Conservation (phyloP, 2,329 filamentous ascomycete genomes). For the Fusarium beomiforme region DNA sequence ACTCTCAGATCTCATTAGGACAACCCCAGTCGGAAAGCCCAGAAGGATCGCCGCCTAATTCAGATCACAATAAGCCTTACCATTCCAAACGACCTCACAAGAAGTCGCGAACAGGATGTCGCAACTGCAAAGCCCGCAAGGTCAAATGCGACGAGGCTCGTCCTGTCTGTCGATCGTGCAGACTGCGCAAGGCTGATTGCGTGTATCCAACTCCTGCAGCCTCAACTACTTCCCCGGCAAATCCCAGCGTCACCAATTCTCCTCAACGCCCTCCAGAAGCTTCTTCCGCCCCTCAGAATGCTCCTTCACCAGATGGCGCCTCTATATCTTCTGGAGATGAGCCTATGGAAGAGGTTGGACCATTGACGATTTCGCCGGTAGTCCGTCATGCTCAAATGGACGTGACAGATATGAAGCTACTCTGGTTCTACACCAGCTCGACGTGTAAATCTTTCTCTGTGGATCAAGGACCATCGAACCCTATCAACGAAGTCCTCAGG, state of each 20-base stretch:
- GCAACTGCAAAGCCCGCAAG: slow-evolving; percentile 62
- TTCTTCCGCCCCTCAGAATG: background rate
- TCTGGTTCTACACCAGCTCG: slow-evolving; percentile 64
- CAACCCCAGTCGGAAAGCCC: slow-evolving; percentile 15
- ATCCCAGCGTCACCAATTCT: background rate
- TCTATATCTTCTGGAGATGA: slow-evolving; percentile 22
- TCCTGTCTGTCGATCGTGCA: slow-evolving; percentile 61
- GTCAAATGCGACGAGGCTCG: slow-evolving; percentile 59
- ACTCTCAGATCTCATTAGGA: background rate
- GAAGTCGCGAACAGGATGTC: slow-evolving; percentile 64
- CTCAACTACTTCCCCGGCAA: background rate
- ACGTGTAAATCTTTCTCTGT: slow-evolving; percentile 59
- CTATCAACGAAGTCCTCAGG: slow-evolving; percentile 56
- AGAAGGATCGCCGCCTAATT: slow-evolving; percentile 19
- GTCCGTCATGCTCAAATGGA: slow-evolving; percentile 48
- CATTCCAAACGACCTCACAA: slow-evolving; percentile 63
- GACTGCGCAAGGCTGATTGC: slow-evolving; percentile 58
- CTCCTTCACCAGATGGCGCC: slow-evolving; percentile 8
- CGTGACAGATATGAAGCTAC: slow-evolving; percentile 60
- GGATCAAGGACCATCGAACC: slow-evolving; percentile 46
- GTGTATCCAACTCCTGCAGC: slow-evolving; percentile 51
- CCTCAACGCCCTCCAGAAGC: background rate
- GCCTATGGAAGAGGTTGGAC: slow-evolving; percentile 1
- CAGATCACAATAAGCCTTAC: slow-evolving; percentile 42
- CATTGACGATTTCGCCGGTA: slow-evolving; percentile 41